Conservation (phyloP, 768 basidiomycete genomes). For the Mrakia hoshinonis region DNA sequence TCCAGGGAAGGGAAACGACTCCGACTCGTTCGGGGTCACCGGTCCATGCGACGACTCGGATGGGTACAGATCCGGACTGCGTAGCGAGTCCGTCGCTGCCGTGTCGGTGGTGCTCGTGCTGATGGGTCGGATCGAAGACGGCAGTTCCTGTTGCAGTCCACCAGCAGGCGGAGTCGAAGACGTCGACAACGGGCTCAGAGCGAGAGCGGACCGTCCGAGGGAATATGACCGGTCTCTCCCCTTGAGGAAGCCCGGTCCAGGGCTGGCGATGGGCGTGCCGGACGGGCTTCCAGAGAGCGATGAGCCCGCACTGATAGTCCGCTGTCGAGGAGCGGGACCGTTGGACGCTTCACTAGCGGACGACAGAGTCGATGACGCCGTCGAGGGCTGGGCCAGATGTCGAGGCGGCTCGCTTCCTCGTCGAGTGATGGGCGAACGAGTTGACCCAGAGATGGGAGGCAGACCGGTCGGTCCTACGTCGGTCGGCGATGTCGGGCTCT, state of each 20-base stretch:
- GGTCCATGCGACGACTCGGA: neutral
- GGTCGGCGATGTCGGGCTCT: neutral
- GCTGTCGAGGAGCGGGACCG: neutral
- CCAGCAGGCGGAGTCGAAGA: neutral
- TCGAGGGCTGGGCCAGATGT: neutral
- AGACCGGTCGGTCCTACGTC: neutral
- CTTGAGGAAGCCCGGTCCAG: neutral
- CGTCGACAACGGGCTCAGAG: conserved; percentile 1
- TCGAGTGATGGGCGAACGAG: neutral
- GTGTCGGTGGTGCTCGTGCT: neutral
- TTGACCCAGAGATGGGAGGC: neutral
- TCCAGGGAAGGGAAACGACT: neutral
- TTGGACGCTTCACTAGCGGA: neutral
- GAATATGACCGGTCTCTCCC: conserved; percentile 4
- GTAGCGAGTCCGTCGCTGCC: neutral
- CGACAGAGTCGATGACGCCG: neutral
- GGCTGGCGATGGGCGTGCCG: neutral
- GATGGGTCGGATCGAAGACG: neutral
- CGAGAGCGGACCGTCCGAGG: neutral
- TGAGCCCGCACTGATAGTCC: conserved; percentile 9
- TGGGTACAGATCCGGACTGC: neutral
- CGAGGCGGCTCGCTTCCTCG: neutral
- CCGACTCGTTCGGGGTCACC: neutral
- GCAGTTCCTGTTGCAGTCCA: neutral
- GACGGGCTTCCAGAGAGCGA: neutral